A percentile compares a stretch with the other conserved stretches of the same genome.
Conservation (phyloP, 2,329 filamentous ascomycete species). For the Fusarium nanum region DNA sequence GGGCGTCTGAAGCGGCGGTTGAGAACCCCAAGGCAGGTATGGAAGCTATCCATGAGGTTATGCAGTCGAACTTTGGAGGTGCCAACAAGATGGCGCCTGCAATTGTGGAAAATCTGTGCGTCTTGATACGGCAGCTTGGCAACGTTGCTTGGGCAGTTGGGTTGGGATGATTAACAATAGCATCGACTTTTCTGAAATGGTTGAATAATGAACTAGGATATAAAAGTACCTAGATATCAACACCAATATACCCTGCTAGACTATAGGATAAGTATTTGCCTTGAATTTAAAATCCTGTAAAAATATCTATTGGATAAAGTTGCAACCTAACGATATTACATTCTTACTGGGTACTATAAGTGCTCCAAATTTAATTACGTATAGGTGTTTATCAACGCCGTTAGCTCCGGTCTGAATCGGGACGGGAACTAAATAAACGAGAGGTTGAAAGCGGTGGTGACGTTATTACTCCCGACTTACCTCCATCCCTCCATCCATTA, state of each 20-base stretch:
- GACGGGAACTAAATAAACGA: conserved; percentile 13
- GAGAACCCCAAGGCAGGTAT: conserved; percentile 70
- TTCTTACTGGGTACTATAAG: background rate
- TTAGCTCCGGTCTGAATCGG: conserved; percentile 1
- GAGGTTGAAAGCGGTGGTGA: conserved; percentile 9
- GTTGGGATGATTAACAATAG: conserved; percentile 40
- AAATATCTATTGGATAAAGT: background rate
- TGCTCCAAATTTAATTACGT: background rate
- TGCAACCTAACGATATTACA: background rate
- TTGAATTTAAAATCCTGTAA: background rate
- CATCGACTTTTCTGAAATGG: background rate
- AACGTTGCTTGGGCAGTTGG: conserved; percentile 59
- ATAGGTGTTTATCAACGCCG: background rate
- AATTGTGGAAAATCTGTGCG: conserved; percentile 74
- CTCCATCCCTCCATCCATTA: background rate
- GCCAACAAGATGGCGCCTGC: conserved; percentile 62
- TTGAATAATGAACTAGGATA: background rate
- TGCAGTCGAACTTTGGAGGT: conserved; percentile 63
- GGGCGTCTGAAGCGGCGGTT: conserved; percentile 56
- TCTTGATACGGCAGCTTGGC: conserved; percentile 71
- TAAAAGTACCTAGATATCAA: background rate
- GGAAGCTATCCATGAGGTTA: conserved; percentile 66
- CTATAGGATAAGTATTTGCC: background rate
- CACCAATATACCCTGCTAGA: background rate
- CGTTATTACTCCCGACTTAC: conserved; percentile 6